Evolutionary conservation across 441 rosid genomes (phyloP).

Genomic region (Pelargonium exstipulatum): DNA sequence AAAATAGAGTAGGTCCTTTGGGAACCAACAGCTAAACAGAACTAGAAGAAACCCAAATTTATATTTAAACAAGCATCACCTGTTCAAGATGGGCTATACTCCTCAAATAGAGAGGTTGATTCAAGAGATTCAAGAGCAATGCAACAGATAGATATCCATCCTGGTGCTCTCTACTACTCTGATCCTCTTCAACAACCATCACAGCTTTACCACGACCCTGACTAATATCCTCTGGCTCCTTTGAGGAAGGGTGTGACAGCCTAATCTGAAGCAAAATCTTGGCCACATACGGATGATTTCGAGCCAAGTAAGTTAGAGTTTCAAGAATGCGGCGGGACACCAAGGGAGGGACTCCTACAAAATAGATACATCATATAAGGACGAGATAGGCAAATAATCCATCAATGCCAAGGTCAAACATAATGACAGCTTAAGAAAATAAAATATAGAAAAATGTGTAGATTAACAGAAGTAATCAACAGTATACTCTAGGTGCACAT

Average conservation of each 20-base stretch:
- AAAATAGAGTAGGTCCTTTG: conserved; percentile 10
- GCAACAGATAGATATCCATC: conserved; percentile 56
- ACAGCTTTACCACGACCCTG: conserved; percentile 68
- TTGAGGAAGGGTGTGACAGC: conserved; percentile 45
- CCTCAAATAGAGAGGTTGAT: conserved; percentile 87
- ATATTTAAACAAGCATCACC: conserved; percentile 34
- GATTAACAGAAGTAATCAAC: background rate
- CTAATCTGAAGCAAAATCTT: conserved; percentile 71
- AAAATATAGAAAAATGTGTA: background rate
- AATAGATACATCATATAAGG: conserved; percentile 13
- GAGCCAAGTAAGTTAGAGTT: conserved; percentile 79
- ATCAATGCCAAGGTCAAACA: conserved; percentile 8
- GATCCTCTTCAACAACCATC: conserved; percentile 48
- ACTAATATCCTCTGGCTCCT: conserved; percentile 35
- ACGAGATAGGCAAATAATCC: background rate
- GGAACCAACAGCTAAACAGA: conserved; percentile 6
- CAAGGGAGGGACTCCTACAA: conserved; percentile 85
- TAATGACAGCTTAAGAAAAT: background rate
- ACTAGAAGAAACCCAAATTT: conserved; percentile 12
- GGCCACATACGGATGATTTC: conserved; percentile 79
- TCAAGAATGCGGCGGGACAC: conserved; percentile 92
- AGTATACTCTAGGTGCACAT: background rate
- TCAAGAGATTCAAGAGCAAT: conserved; percentile 82
- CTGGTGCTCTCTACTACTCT: conserved; percentile 30
- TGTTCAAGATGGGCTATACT: conserved; percentile 97